Conservation (phyloP, 768 basidiomycete species). For the Hydnum rufescens region DNA sequence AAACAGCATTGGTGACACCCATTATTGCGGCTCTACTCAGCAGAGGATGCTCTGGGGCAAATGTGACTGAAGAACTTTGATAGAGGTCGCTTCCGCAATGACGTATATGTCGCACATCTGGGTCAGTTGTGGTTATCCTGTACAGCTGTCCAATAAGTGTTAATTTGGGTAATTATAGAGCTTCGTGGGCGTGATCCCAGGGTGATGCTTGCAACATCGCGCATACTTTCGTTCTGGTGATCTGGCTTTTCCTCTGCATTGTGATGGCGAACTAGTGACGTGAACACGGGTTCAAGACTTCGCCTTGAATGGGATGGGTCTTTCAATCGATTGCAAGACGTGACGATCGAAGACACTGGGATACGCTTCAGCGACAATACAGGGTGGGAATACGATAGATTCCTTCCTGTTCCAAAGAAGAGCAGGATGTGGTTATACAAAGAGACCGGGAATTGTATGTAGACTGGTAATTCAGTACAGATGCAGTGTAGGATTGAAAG, state of each 20-base stretch:
- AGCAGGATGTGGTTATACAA: constrained; percentile 22
- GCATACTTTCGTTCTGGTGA: constrained; percentile 63
- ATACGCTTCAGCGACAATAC: constrained; percentile 61
- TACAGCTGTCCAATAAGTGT: neutral
- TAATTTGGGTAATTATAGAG: constrained; percentile 25
- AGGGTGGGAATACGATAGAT: constrained; percentile 22
- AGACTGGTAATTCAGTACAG: too few species aligned
- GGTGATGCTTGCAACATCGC: constrained; percentile 55
- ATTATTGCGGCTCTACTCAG: constrained; percentile 52
- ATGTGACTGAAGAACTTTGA: constrained; percentile 94
- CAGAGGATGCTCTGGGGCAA: constrained; percentile 81
- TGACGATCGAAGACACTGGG: constrained; percentile 78
- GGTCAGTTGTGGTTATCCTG: constrained; percentile 32
- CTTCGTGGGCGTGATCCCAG: constrained; percentile 63
- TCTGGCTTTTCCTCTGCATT: neutral
- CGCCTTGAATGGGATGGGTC: constrained; percentile 83
- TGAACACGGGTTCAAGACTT: constrained; percentile 31
- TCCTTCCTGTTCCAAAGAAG: constrained; percentile 22
- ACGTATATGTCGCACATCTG: constrained; percentile 82
- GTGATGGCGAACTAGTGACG: neutral
- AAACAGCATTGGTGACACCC: neutral
- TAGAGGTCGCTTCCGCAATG: constrained; percentile 65
- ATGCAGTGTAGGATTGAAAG: too few species aligned
- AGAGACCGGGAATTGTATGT: constrained; percentile 21
- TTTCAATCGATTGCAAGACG: constrained; percentile 65